Percentiles rank a stretch among this genome's conserved stretches.
phyloP scores from a whole-genome alignment of 192 early-diverging fungal species.

The Chytriomyces sp. region DNA sequence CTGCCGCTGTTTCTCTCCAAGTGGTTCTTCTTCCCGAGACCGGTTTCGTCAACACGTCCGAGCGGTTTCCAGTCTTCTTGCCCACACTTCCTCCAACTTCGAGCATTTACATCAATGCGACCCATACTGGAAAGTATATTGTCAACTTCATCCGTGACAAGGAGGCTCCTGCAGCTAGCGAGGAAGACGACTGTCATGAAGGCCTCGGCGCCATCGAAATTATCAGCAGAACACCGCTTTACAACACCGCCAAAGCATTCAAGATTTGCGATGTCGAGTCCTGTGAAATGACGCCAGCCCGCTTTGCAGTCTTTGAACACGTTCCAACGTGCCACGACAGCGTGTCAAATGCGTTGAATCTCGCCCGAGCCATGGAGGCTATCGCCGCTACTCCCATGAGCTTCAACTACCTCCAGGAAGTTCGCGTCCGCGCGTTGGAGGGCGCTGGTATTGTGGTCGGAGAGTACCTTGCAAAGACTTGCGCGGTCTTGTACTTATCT shows the following conservation, averaged over 20 bases:
- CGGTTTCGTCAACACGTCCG: no score
- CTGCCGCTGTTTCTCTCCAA: no score
- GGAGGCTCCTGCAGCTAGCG: no score
- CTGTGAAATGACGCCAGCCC: not conserved
- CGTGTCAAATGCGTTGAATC: no score
- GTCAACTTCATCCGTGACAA: no score
- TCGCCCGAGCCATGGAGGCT: not conserved
- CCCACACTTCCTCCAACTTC: no score
- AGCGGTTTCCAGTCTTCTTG: no score
- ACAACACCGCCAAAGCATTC: not conserved
- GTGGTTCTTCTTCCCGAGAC: no score
- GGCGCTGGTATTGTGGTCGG: not conserved
- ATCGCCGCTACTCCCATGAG: not conserved
- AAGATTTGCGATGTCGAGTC: not conserved
- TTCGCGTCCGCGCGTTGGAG: not conserved
- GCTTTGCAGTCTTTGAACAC: not conserved
- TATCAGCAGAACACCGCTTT: not conserved
- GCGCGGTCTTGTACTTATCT: not conserved
- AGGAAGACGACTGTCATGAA: no score
- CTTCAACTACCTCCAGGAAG: not conserved
- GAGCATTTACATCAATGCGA: no score
- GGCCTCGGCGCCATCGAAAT: no score
- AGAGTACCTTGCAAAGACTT: not conserved
- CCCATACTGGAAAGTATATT: no score
- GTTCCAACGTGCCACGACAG: not conserved